Conservation (phyloP, 2,329 filamentous ascomycete species). For the Magnaporthiopsis rhizophila region DNA sequence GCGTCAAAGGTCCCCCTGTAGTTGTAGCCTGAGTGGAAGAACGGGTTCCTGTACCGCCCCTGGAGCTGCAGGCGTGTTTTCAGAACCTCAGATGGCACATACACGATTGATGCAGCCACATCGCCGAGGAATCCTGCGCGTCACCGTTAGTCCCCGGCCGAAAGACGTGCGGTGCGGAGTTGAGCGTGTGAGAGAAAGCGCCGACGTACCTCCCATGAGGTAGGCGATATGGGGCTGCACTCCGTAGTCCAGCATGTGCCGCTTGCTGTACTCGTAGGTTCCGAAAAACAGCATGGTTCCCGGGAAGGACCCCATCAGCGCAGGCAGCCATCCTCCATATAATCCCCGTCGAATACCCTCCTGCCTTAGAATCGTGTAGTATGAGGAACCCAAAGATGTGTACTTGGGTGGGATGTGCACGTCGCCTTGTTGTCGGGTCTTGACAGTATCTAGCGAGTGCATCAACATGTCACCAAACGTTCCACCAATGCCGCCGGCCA, state of each 20-base stretch:
- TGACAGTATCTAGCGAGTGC: conserved; percentile 98
- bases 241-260: conserved; percentile 76
- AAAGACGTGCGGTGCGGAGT: background rate
- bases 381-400: conserved; percentile 80
- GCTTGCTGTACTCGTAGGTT: conserved; percentile 91
- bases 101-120: conserved; percentile 82
- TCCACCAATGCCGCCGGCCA: conserved; percentile 87
- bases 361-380: conserved; percentile 86
- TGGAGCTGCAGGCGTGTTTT: conserved; percentile 96
- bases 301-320: conserved; percentile 84
- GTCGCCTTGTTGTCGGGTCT: conserved; percentile 95
- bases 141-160: background rate
- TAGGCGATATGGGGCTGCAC: conserved; percentile 79
- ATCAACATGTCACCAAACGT: conserved; percentile 94
- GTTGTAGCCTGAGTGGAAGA: conserved; percentile 91
- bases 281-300: conserved; percentile 95
- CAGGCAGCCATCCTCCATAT: conserved; percentile 89
- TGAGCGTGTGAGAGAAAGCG: background rate
- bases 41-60: conserved; percentile 89
- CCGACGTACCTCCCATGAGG: conserved; percentile 62
- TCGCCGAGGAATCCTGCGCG: conserved; percentile 78
- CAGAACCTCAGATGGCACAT: conserved; percentile 94
- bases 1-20: conserved; percentile 83
- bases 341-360: conserved; percentile 80
- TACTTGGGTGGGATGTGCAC: conserved; percentile 90